Percentiles rank a stretch among this genome's conserved stretches.
Conservation (phyloP, 148 eudicot species). For the Diospyros kaki region DNA sequence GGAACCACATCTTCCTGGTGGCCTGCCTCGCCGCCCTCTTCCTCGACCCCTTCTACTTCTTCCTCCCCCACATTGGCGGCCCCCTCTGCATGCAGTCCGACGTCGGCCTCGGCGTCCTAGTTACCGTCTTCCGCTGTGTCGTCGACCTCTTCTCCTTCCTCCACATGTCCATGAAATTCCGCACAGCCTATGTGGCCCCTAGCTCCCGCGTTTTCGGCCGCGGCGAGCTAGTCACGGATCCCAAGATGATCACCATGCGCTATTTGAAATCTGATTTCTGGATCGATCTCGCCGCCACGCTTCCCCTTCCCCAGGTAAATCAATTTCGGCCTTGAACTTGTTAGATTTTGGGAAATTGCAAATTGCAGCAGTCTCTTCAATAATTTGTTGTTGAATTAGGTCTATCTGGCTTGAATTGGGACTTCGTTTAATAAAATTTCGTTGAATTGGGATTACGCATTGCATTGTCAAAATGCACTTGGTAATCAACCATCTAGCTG, state of each 20-base stretch:
- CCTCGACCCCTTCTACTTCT: slow-evolving; percentile 78
- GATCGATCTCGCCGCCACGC: slow-evolving; percentile 47
- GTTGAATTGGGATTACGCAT: neutral
- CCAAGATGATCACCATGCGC: slow-evolving; percentile 24
- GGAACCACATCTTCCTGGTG: slow-evolving; percentile 77
- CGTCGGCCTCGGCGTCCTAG: slow-evolving; percentile 12
- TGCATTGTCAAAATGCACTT: neutral
- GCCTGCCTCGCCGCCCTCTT: slow-evolving; percentile 61
- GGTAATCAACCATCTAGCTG: neutral
- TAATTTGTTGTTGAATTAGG: no score
- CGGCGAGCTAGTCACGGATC: slow-evolving; percentile 48
- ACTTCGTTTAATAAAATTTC: neutral
- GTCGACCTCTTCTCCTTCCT: slow-evolving; percentile 42
- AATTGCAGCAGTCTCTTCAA: no score
- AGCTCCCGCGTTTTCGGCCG: slow-evolving; percentile 41
- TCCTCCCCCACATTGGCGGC: slow-evolving; percentile 39
- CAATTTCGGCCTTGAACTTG: no score
- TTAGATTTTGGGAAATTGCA: no score
- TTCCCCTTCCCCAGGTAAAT: slow-evolving; percentile 52
- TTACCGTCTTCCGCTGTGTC: slow-evolving; percentile 48
- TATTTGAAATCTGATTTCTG: slow-evolving; percentile 33
- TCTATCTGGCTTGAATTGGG: neutral
- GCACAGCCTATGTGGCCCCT: slow-evolving; percentile 40
- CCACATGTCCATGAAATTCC: slow-evolving; percentile 44
- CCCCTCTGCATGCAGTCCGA: slow-evolving; percentile 44